phyloP scores from a whole-genome alignment of 2,329 filamentous ascomycete species.

The Cyphellophora europaea region DNA sequence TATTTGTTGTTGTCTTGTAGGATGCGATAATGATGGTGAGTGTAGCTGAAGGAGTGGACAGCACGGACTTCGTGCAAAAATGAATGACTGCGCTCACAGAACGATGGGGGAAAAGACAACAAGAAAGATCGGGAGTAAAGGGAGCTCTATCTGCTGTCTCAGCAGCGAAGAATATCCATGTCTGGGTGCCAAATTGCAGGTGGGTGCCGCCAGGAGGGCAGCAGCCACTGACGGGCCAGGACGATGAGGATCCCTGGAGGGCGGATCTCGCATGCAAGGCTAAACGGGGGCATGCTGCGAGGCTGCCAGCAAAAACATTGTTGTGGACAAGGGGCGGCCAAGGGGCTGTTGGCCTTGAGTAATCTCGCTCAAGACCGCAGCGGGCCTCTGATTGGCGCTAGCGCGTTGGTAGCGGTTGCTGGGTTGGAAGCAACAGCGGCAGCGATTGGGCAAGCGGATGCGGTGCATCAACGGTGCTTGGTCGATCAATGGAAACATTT shows the following conservation, averaged over 20 bases:
- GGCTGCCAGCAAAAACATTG: no score
- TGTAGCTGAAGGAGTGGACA: neutral
- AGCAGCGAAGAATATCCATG: neutral
- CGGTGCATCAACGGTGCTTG: no score
- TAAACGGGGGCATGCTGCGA: no score
- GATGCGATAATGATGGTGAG: no score
- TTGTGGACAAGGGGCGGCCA: neutral
- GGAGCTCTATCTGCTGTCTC: neutral
- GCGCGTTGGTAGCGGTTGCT: no score
- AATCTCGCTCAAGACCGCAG: no score
- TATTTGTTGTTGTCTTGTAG: neutral
- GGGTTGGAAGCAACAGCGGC: no score
- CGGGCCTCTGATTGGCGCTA: no score
- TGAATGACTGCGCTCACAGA: slow-evolving; percentile 1
- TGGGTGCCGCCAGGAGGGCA: neutral
- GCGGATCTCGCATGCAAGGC: no score
- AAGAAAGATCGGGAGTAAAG: neutral
- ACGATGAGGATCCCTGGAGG: neutral
- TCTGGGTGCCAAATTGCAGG: neutral
- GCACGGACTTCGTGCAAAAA: neutral
- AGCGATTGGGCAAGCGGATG: no score
- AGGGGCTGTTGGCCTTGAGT: neutral
- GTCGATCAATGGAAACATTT: no score
- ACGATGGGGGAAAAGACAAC: neutral
- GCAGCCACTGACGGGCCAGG: neutral